A percentile compares a stretch with the other conserved stretches of the same genome.
phyloP scores from a whole-genome alignment of 129 eudicot genomes.

The Lactuca sativa region DNA sequence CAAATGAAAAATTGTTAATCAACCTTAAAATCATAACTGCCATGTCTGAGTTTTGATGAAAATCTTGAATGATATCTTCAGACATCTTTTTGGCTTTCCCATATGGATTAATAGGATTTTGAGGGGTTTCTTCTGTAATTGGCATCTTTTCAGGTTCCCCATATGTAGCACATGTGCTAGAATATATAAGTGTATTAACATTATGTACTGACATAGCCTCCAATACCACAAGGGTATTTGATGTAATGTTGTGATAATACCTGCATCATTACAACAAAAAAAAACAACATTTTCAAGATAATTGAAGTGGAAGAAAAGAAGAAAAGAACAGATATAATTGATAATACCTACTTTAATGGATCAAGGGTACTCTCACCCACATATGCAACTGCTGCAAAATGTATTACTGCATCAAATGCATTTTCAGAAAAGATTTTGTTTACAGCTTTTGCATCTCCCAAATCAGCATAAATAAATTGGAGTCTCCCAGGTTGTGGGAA shows the following conservation, averaged over 20 bases:
- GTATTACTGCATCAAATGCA: constrained; percentile 93
- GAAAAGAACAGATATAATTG: too few species aligned
- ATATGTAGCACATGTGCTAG: constrained; percentile 92
- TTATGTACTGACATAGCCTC: constrained; percentile 77
- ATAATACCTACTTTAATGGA: constrained; percentile 61
- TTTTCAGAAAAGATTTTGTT: constrained; percentile 68
- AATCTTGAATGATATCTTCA: constrained; percentile 79
- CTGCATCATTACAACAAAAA: constrained; percentile 29
- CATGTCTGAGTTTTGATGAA: constrained; percentile 64
- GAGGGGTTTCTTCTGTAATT: constrained; percentile 89
- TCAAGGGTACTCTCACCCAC: constrained; percentile 92
- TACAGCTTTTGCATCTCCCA: constrained; percentile 76
- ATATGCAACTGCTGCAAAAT: constrained; percentile 95
- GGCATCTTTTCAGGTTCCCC: constrained; percentile 96
- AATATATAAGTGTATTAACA: constrained; percentile 71
- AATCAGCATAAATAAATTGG: constrained; percentile 82
- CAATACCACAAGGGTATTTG: constrained; percentile 71
- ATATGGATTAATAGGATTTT: constrained; percentile 78
- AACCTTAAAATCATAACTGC: constrained; percentile 85
- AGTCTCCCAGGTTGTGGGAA: constrained; percentile 84
- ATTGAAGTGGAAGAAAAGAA: background rate
- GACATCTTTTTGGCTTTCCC: constrained; percentile 93
- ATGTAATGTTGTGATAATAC: constrained; percentile 91
- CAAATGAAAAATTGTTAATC: background rate
- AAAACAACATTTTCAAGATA: background rate